A percentile compares a stretch with the other conserved stretches of the same genome.
Evolutionary conservation across 169 alveolate genomes (phyloP).

Genomic region (Plasmodium coatneyi): DNA sequence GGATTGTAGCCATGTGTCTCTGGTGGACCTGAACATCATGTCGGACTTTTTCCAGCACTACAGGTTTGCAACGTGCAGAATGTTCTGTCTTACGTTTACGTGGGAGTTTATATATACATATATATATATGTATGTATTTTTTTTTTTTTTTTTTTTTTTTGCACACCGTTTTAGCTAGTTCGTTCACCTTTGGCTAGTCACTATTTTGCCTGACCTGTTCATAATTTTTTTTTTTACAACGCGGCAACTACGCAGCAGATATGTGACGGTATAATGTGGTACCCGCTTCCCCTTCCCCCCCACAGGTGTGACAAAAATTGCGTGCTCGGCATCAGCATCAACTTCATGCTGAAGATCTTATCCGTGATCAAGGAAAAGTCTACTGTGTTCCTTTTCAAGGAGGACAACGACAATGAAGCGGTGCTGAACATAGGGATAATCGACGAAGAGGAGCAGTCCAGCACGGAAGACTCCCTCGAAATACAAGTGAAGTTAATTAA

Average conservation of each 20-base stretch:
- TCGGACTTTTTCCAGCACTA: conserved; percentile 92
- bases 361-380: conserved; percentile 85
- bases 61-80: conserved; percentile 32
- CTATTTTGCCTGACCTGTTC: neutral
- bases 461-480: conserved; percentile 83
- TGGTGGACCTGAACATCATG: conserved; percentile 87
- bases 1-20: conserved; percentile 92
- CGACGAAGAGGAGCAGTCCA: conserved; percentile 73
- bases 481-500: conserved; percentile 86
- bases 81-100: neutral
- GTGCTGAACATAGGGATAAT: conserved; percentile 68
- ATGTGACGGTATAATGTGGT: too few relatives aligned
- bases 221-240: neutral
- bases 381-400: conserved; percentile 79
- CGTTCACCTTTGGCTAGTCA: neutral
- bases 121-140: neutral
- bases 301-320: conserved; percentile 89
- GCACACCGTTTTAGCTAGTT: neutral
- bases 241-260: neutral
- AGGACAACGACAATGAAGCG: conserved; percentile 81
- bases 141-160: neutral
- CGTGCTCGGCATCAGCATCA: conserved; percentile 83
- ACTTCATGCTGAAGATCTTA: conserved; percentile 84
- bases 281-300: neutral
- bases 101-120: neutral